A percentile compares a stretch with the other conserved stretches of the same genome.
phyloP scores from a whole-genome alignment of 2,329 filamentous ascomycete species.

The Pleomassaria siparia region DNA sequence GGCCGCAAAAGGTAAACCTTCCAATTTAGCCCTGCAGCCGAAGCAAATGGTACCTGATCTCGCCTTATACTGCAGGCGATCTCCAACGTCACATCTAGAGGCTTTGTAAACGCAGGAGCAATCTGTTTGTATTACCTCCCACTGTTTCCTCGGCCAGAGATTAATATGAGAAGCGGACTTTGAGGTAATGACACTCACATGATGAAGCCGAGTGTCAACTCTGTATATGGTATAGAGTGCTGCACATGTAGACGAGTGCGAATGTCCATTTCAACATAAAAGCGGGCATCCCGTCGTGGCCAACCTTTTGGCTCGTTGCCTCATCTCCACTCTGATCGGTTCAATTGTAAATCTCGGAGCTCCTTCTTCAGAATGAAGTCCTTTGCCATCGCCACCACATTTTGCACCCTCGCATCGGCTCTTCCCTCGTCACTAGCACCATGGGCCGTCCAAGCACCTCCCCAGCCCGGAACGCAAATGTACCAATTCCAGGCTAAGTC shows the following conservation, averaged over 20 bases:
- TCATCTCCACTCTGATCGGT: neutral
- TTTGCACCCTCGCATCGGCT: constrained; percentile 24
- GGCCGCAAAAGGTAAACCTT: neutral
- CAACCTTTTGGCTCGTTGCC: neutral
- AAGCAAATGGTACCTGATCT: constrained; percentile 18
- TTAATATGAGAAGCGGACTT: constrained; percentile 13
- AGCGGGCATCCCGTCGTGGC: neutral
- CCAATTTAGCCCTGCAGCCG: neutral
- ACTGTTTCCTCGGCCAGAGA: constrained; percentile 6
- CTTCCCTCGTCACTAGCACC: constrained; percentile 13
- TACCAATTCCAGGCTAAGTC: constrained; percentile 31
- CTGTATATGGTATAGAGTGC: constrained; percentile 6
- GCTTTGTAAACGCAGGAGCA: neutral
- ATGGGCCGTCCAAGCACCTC: constrained; percentile 19
- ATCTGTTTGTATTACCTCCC: neutral
- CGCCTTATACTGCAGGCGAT: neutral
- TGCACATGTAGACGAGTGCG: constrained; percentile 5
- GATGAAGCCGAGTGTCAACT: neutral
- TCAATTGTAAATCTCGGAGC: neutral
- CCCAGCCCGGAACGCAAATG: constrained; percentile 24
- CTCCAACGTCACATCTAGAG: constrained; percentile 11
- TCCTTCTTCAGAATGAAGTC: constrained; percentile 21
- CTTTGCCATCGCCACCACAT: constrained; percentile 16
- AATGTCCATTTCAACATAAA: constrained; percentile 4
- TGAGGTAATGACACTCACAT: neutral